These are phyloP conservation scores for Eucalyptus fibrosa DNA, from an alignment of 345 rosid species.

Conservation along the genomic window DNA sequence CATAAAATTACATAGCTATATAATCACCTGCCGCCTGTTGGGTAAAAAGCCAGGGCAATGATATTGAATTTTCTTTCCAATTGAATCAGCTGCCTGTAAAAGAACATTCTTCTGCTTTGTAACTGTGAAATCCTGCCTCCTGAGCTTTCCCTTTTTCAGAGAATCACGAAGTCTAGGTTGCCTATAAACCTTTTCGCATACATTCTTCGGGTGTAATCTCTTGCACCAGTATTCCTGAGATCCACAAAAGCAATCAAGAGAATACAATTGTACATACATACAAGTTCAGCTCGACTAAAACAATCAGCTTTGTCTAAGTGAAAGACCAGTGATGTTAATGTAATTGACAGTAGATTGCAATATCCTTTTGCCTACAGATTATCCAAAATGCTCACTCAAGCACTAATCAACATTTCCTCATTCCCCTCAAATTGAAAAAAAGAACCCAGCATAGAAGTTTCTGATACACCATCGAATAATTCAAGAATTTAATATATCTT, in stretches of 20 bases:
- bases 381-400: background rate
- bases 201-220: constrained; percentile 87
- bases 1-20: background rate
- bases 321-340: background rate
- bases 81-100: constrained; percentile 66
- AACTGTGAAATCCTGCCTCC: constrained; percentile 72
- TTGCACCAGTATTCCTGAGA: constrained; percentile 98
- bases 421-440: background rate
- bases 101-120: constrained; percentile 73
- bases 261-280: background rate
- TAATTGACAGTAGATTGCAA: background rate
- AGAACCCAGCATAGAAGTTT: background rate
- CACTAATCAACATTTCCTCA: background rate
- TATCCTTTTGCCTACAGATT: background rate
- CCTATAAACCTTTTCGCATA: constrained; percentile 90
- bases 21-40: constrained; percentile 82
- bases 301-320: background rate
- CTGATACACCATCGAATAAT: background rate
- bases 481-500: background rate
- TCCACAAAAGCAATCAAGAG: background rate
- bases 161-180: constrained; percentile 89
- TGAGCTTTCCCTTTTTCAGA: constrained; percentile 71
- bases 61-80: constrained; percentile 89
- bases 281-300: background rate
- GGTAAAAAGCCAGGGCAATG: constrained; percentile 78